phyloP scores from a whole-genome alignment of 2,329 filamentous ascomycete genomes.

The Parafenestella ontariensis region DNA sequence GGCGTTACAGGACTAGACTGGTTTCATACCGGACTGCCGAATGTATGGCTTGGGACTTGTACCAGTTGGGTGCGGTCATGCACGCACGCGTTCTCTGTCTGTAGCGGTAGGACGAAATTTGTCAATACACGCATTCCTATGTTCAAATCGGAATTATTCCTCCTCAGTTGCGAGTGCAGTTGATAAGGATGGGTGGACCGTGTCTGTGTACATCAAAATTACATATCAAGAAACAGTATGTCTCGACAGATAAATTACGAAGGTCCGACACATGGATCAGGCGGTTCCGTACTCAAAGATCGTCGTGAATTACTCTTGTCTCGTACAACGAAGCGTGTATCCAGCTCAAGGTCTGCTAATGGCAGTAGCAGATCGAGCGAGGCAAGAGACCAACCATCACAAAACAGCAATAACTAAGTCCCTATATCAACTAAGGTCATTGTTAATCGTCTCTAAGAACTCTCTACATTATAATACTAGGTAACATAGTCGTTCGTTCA shows the following conservation, averaged over 20 bases:
- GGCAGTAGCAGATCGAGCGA: conserved; percentile 46
- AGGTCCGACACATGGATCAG: conserved; percentile 38
- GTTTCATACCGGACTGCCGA: neutral
- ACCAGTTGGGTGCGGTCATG: neutral
- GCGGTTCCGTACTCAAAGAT: conserved; percentile 52
- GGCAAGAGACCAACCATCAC: conserved; percentile 41
- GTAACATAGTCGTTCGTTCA: neutral
- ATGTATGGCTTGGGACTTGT: neutral
- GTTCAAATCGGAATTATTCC: neutral
- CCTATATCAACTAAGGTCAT: neutral
- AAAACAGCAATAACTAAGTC: neutral
- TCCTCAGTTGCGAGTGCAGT: no score
- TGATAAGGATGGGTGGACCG: neutral
- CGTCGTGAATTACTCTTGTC: conserved; percentile 48
- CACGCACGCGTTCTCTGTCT: neutral
- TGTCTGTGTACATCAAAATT: neutral
- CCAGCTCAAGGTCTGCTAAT: conserved; percentile 50
- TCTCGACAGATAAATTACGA: conserved; percentile 51
- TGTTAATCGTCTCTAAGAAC: neutral
- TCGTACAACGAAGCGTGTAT: conserved; percentile 44
- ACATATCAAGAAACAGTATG: conserved; percentile 19
- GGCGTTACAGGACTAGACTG: neutral
- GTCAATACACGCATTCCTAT: conserved; percentile 5
- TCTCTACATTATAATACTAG: neutral
- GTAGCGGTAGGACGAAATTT: neutral